Base-by-base conservation (phyloP, 2,329 filamentous ascomycete species). In the Scorias spongiosa region DNA sequence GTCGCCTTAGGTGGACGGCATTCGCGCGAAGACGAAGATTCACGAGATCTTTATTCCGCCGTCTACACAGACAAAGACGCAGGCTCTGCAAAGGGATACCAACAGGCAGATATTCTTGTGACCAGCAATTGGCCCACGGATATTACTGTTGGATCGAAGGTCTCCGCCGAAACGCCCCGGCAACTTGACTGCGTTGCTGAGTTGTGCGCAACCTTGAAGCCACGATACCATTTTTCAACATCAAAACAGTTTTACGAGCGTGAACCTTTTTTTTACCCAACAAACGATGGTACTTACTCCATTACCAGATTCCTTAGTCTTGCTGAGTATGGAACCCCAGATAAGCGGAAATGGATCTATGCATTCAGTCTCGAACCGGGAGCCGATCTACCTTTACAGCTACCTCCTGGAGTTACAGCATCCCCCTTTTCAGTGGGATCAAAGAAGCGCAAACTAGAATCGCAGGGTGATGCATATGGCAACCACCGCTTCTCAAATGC, bases 271-370 rank as follows among this genome's bases (percentile, higher is more conserved):
- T 80, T 91, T 56, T 81, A 93, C 58, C 32, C 32, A 12, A 36
- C 32, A 9, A 9, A 12, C 15, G 50, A 65, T 17, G 54, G 49
- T 1, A 47, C 53, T 3, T 29, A 49, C 6, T 66, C 70, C 1
- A 64, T 93, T 9, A 96, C 91, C 1, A 78, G 91, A 14, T 98
- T 98, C 66, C 83, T 96, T 54, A 93, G 87, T 43, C 69, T 96
- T 43, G 88, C 87, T 0, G 72, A 81, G 0, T 88, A 77, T 55
- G 83, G 78, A 45, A 93, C 93, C 55, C 50, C 73, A 0, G 67
- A 69, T 15, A 94, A 93, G 62, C 78, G 84, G 41, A 95, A 89
- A 60, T 76, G 80, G 43, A 71, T 89, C 54, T 89, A 87, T 54
- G 85, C 82, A 6, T 71, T 72, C 53, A 62, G 60, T 2, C 69